Base-by-base conservation (phyloP, 768 basidiomycete species). In the Sarcomyxa edulis region DNA sequence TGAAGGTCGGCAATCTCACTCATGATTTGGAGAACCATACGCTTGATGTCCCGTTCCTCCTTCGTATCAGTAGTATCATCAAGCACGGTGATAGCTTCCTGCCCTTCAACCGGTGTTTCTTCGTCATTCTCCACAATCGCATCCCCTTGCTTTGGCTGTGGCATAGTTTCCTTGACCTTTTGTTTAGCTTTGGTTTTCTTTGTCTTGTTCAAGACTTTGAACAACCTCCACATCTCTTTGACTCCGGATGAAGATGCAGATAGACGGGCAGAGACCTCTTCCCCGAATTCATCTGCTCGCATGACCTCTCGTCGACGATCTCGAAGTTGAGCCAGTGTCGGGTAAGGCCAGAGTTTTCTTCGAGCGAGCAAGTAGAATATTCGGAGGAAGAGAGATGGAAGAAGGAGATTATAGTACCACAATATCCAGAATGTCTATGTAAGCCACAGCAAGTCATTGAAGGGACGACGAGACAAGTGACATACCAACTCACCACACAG, bases 361-460 rank as follows among this genome's bases (percentile, higher is more conserved):
- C 68, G 66, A 21, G 76, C 24, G 32, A 84, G 66, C 27, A 65
- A 48, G 44, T 68, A 72, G 20, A 74, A 48, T 10, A 81, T 51
- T 25, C 66, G 62, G 28, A 73, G 52, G 33, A 80, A 43, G 18
- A 79, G 50, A 6, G 68, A 65, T 9, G 83, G 71, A 9, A 74
- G 59, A 4, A 85, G 62, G 10, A 79, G 49, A 48, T 81, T 66
- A 36, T 72, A 49, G 54, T 72, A 73, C 82, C 82, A 84, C 11
- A 82, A 48, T 24, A 67, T 54, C 83, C 83, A 84, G 46, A 72
- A 84, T 1, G 64, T 40, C 83, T 83, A 44, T 25, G 18, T 32
- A 30, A 23, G 18, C 11, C 10, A 35, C 19, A 18, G 4, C 12
- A n/a, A 35, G 19, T 2, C n/a, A 9, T 21, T 10, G 19, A 29